Evolutionary conservation across 805 yeast species (phyloP).

Genomic region (Spencermartinsiella europaea): DNA sequence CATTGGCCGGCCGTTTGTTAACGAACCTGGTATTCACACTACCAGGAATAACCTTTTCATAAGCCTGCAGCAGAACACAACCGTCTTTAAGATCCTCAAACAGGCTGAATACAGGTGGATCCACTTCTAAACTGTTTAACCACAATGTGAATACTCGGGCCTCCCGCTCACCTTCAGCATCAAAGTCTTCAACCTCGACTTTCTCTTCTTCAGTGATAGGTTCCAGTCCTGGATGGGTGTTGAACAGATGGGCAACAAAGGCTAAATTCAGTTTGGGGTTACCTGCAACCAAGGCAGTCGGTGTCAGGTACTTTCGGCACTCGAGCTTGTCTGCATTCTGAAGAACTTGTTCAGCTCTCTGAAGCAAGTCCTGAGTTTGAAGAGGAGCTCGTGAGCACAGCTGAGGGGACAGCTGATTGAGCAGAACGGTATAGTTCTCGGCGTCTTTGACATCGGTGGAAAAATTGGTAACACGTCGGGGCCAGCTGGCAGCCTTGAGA

Average conservation of each 20-base stretch:
- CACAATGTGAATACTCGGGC: constrained; percentile 97
- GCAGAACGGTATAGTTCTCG: constrained; percentile 85
- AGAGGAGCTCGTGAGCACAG: constrained; percentile 78
- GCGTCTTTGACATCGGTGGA: constrained; percentile 88
- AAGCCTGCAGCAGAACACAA: constrained; percentile 80
- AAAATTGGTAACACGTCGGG: constrained; percentile 80
- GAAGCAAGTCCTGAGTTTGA: constrained; percentile 64
- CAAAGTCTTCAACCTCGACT: constrained; percentile 95
- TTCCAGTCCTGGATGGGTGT: constrained; percentile 94
- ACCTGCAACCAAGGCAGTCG: constrained; percentile 88
- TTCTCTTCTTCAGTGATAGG: constrained; percentile 88
- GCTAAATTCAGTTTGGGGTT: constrained; percentile 96
- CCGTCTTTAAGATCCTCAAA: constrained; percentile 97
- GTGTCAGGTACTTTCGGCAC: constrained; percentile 91
- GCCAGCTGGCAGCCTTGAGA: constrained; percentile 85
- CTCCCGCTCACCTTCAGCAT: constrained; percentile 99
- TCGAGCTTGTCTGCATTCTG: constrained; percentile 84
- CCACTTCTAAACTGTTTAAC: constrained; percentile 94
- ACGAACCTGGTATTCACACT: constrained; percentile 72
- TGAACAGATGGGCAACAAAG: constrained; percentile 94
- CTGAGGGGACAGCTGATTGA: constrained; percentile 83
- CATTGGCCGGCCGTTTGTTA: constrained; percentile 76
- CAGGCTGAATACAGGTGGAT: constrained; percentile 84
- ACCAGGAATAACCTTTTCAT: constrained; percentile 93
- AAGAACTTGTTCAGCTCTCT: constrained; percentile 84